Evolutionary conservation across 2,329 filamentous ascomycete genomes (phyloP).

Genomic region (Colletotrichum chlorophyti): DNA sequence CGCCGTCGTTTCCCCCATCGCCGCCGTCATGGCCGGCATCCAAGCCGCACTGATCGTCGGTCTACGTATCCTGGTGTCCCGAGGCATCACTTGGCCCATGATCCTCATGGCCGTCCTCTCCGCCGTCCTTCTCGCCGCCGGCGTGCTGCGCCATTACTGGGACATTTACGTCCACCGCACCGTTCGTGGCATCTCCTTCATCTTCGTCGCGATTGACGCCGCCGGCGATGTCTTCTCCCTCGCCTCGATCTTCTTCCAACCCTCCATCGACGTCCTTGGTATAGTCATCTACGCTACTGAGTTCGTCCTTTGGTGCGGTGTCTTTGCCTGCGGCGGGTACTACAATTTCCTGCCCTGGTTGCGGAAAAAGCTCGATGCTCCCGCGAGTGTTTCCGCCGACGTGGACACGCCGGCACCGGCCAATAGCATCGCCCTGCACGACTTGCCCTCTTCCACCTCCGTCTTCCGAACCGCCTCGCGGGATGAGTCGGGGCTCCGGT

Average conservation of each 20-base stretch:
- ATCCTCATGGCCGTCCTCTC: slow-evolving; percentile 72
- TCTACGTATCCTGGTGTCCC: slow-evolving; percentile 51
- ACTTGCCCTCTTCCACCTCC: slow-evolving; percentile 65
- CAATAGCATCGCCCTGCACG: slow-evolving; percentile 46
- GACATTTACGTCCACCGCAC: slow-evolving; percentile 72
- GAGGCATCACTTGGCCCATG: slow-evolving; percentile 63
- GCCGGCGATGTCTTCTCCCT: slow-evolving; percentile 73
- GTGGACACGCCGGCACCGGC: not conserved
- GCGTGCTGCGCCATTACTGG: slow-evolving; percentile 72
- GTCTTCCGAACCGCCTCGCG: slow-evolving; percentile 65
- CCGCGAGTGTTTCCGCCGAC: not conserved
- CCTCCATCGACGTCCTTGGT: slow-evolving; percentile 63
- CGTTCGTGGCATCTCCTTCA: slow-evolving; percentile 74
- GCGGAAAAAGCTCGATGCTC: slow-evolving; percentile 38
- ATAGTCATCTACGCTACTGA: slow-evolving; percentile 73
- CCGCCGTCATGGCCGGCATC: slow-evolving; percentile 62
- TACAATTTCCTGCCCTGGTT: slow-evolving; percentile 70
- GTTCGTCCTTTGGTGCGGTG: slow-evolving; percentile 69
- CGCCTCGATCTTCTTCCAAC: slow-evolving; percentile 68
- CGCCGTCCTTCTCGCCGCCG: slow-evolving; percentile 67
- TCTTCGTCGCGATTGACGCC: slow-evolving; percentile 75
- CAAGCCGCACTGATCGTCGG: slow-evolving; percentile 67
- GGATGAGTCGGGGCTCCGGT: slow-evolving; percentile 2
- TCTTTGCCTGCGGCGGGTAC: slow-evolving; percentile 70
- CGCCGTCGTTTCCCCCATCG: slow-evolving; percentile 56